Evolutionary conservation across 345 rosid species (phyloP).

Genomic region (Nephelium lappaceum): DNA sequence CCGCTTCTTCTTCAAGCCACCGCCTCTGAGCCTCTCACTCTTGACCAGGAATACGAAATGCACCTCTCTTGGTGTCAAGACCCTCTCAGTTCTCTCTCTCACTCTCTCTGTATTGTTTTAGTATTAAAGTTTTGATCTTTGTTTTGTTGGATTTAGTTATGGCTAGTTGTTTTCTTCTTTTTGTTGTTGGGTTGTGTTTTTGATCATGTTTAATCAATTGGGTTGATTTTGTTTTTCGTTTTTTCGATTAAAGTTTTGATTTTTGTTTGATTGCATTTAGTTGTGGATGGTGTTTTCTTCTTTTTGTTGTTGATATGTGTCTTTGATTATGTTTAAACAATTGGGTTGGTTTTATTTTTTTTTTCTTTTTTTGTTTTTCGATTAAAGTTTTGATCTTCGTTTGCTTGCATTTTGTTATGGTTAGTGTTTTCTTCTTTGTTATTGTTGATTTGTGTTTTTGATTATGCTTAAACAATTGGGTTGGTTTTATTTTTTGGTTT

Average conservation of each 20-base stretch:
- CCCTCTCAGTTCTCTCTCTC: conserved; percentile 60
- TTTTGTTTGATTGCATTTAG: not conserved
- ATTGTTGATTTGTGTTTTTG: not conserved
- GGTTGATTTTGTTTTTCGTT: not conserved
- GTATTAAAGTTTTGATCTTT: not conserved
- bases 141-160: not conserved
- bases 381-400: not conserved
- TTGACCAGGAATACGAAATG: conserved; percentile 79
- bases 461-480: not conserved
- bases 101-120: not conserved
- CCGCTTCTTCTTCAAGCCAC: conserved; percentile 79
- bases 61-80: conserved; percentile 90
- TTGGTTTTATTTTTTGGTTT: conserved; percentile 5
- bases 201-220: not conserved
- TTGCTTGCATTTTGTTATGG: not conserved
- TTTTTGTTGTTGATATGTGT: not conserved
- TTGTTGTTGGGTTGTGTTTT: not conserved
- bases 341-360: not conserved
- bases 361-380: not conserved
- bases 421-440: not conserved
- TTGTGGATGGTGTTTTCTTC: not conserved
- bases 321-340: not conserved
- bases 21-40: conserved; percentile 86
- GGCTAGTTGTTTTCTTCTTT: not conserved
- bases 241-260: not conserved